Percentiles rank a stretch among this genome's conserved stretches.
Conservation (phyloP, 352 stramenopile species). For the Phytophthora tentaculata region DNA sequence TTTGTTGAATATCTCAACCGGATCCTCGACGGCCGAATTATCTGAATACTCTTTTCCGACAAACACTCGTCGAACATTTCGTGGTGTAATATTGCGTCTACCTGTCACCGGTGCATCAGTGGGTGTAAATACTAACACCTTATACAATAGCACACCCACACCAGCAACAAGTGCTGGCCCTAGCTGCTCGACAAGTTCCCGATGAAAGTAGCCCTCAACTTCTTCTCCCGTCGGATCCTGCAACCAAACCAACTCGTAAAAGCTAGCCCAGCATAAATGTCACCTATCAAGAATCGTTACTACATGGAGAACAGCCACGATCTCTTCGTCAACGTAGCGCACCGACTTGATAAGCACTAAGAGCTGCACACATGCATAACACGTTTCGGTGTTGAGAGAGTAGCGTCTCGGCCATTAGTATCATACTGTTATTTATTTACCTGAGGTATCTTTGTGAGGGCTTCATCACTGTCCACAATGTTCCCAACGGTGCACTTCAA, state of each 20-base stretch:
- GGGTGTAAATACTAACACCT: constrained; percentile 75
- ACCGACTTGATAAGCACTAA: constrained; percentile 82
- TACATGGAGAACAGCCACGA: constrained; percentile 80
- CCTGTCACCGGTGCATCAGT: constrained; percentile 55
- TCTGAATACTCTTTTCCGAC: constrained; percentile 34
- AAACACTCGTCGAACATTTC: constrained; percentile 71
- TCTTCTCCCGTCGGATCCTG: constrained; percentile 81
- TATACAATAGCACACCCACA: constrained; percentile 59
- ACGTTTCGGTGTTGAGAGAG: neutral
- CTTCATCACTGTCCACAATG: constrained; percentile 70
- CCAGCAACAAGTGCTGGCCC: constrained; percentile 59
- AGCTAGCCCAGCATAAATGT: neutral
- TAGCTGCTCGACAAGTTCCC: constrained; percentile 76
- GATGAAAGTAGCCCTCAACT: constrained; percentile 85
- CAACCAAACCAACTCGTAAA: neutral
- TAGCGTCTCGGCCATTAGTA: neutral
- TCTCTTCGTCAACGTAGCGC: constrained; percentile 86
- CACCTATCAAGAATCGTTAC: neutral
- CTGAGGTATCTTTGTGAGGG: constrained; percentile 60
- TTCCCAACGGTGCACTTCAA: constrained; percentile 64
- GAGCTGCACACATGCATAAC: constrained; percentile 47
- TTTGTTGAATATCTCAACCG: constrained; percentile 64
- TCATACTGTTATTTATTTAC: constrained; percentile 26
- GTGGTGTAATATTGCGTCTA: constrained; percentile 64
- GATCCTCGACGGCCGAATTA: constrained; percentile 31